phyloP scores from a whole-genome alignment of 495 filamentous ascomycete genomes.

The Neurospora sp. region DNA sequence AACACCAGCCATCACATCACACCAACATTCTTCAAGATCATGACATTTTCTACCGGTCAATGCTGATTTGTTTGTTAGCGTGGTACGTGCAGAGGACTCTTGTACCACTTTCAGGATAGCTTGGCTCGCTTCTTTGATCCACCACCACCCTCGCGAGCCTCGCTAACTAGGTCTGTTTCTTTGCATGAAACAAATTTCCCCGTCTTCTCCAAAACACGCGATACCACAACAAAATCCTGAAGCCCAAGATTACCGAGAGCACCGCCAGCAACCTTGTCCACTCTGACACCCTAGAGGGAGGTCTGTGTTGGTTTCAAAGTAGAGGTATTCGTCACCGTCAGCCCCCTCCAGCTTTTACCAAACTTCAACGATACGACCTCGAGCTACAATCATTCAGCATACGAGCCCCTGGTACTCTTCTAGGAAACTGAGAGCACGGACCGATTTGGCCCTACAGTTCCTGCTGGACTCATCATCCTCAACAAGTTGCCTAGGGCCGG shows the following conservation, averaged over 20 bases:
- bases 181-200: background rate
- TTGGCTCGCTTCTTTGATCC: background rate
- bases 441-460: background rate
- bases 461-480: background rate
- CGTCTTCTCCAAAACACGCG: background rate
- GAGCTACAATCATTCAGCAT: no score
- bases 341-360: background rate
- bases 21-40: background rate
- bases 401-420: no score
- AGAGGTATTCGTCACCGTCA: background rate
- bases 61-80: no score
- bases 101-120: no score
- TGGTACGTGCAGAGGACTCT: no score
- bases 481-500: background rate
- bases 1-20: background rate
- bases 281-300: background rate
- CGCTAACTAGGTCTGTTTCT: background rate
- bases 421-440: background rate
- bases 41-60: background rate
- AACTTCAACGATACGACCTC: background rate
- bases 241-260: background rate
- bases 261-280: background rate
- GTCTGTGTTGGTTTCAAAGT: background rate
- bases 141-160: background rate
- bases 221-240: background rate